Evolutionary conservation across 2,329 filamentous ascomycete genomes (phyloP).

Genomic region (Nothomitra cinnamomea): DNA sequence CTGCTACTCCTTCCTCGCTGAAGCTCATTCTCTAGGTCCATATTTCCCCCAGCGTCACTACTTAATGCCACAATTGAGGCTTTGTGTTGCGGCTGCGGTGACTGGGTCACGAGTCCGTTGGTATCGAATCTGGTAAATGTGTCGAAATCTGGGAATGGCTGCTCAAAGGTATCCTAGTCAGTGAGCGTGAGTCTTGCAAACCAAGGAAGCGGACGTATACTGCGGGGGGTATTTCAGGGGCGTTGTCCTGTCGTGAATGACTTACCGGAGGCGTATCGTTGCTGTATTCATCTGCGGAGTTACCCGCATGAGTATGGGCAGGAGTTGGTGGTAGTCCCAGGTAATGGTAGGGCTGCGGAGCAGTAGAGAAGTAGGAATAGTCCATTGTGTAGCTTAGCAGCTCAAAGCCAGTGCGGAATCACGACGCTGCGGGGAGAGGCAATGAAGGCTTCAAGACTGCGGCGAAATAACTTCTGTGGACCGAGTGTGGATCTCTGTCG

Average conservation of each 20-base stretch:
- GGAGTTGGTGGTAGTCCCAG: slow-evolving; percentile 26
- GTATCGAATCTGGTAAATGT: slow-evolving; percentile 13
- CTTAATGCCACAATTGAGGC: slow-evolving; percentile 8
- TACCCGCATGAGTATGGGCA: slow-evolving; percentile 21
- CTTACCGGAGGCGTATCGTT: slow-evolving; percentile 25
- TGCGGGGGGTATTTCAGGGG: slow-evolving; percentile 4
- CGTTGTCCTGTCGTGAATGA: slow-evolving; percentile 16
- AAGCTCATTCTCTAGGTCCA: slow-evolving; percentile 4
- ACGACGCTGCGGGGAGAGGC: too few species aligned
- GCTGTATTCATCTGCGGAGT: slow-evolving; percentile 27
- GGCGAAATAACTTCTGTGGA: too few species aligned
- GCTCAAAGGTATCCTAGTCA: slow-evolving; percentile 19
- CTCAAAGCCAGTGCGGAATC: too few species aligned
- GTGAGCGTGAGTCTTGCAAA: too few species aligned
- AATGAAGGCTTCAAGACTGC: too few species aligned
- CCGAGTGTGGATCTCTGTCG: too few species aligned
- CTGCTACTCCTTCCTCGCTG: slow-evolving; percentile 21
- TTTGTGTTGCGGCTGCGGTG: slow-evolving; percentile 16
- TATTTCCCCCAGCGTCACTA: neutral
- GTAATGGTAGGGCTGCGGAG: slow-evolving; percentile 31
- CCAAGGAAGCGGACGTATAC: too few species aligned
- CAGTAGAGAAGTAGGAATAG: slow-evolving; percentile 34
- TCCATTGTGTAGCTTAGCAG: slow-evolving; percentile 28
- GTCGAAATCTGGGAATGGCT: slow-evolving; percentile 14
- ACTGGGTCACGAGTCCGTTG: slow-evolving; percentile 11